Evolutionary conservation across 805 yeast species (phyloP).

Genomic region (Helenozyma baotianmanensis): DNA sequence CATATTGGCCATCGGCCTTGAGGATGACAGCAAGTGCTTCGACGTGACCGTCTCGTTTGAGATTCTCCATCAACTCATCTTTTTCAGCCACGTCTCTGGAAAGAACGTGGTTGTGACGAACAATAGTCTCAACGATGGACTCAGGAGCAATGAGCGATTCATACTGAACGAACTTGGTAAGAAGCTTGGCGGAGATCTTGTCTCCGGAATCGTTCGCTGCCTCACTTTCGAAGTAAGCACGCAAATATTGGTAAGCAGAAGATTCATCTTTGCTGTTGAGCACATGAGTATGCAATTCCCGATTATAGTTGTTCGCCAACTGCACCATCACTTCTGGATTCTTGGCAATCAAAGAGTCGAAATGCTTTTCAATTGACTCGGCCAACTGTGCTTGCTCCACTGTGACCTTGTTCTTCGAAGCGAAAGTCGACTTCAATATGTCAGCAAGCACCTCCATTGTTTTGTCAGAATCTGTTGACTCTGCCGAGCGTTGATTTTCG

Average conservation of each 20-base stretch:
- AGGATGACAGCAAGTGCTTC: constrained; percentile 30
- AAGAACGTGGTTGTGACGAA: constrained; percentile 7
- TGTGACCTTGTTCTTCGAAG: constrained; percentile 13
- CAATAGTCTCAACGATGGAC: constrained; percentile 14
- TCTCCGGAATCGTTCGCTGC: too few species aligned
- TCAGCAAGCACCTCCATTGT: constrained; percentile 14
- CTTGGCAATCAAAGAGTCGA: constrained; percentile 18
- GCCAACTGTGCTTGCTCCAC: constrained; percentile 22
- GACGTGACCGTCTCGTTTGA: constrained; percentile 21
- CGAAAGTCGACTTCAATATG: constrained; percentile 24
- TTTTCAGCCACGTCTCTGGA: constrained; percentile 1
- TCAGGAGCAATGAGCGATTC: constrained; percentile 17
- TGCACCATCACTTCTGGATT: constrained; percentile 34
- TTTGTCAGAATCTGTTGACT: constrained; percentile 4
- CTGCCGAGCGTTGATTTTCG: constrained; percentile 14
- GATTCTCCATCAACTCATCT: constrained; percentile 4
- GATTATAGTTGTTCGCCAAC: constrained; percentile 32
- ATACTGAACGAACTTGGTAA: constrained; percentile 22
- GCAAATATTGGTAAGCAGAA: constrained; percentile 30
- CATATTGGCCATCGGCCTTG: constrained; percentile 16
- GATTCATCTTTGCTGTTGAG: constrained; percentile 22
- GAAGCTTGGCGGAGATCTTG: too few species aligned
- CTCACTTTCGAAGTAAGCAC: too few species aligned
- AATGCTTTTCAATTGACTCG: constrained; percentile 21
- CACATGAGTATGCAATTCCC: constrained; percentile 35